Evolutionary conservation across 306 rosid genomes (phyloP).

Genomic region (Pyrus communis): DNA sequence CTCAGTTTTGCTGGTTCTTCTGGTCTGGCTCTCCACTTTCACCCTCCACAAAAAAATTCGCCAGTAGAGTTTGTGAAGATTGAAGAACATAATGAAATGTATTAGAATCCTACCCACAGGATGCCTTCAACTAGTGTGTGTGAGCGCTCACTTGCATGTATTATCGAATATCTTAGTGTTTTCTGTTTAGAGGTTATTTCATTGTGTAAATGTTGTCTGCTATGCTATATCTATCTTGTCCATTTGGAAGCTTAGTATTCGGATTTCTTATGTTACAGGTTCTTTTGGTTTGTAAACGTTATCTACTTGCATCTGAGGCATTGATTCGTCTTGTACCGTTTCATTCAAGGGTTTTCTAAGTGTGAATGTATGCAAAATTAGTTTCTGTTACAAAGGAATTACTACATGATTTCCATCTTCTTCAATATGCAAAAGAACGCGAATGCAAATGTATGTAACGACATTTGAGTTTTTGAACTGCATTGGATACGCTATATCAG

Average conservation of each 20-base stretch:
- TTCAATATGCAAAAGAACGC: neutral
- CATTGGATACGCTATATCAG: neutral
- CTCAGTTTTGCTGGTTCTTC: conserved; percentile 42
- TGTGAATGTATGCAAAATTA: neutral
- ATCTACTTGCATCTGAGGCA: neutral
- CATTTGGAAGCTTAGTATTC: neutral
- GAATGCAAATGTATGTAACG: neutral
- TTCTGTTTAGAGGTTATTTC: neutral
- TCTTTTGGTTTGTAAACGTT: neutral
- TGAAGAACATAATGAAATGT: neutral
- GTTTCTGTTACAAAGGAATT: neutral
- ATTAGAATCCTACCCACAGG: neutral
- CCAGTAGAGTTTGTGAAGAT: conserved; percentile 29
- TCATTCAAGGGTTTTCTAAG: neutral
- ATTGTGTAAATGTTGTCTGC: neutral
- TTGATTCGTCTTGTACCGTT: neutral
- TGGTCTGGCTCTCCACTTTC: conserved; percentile 57
- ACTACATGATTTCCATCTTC: neutral
- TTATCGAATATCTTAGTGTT: neutral
- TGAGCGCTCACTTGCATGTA: neutral
- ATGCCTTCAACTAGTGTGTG: neutral
- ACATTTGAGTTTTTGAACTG: neutral
- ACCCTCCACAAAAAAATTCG: conserved; percentile 46
- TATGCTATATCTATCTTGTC: neutral
- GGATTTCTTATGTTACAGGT: neutral